Evolutionary conservation across 1,284 basidiomycete genomes (phyloP).

Genomic region (Vanrija pseudolonga): DNA sequence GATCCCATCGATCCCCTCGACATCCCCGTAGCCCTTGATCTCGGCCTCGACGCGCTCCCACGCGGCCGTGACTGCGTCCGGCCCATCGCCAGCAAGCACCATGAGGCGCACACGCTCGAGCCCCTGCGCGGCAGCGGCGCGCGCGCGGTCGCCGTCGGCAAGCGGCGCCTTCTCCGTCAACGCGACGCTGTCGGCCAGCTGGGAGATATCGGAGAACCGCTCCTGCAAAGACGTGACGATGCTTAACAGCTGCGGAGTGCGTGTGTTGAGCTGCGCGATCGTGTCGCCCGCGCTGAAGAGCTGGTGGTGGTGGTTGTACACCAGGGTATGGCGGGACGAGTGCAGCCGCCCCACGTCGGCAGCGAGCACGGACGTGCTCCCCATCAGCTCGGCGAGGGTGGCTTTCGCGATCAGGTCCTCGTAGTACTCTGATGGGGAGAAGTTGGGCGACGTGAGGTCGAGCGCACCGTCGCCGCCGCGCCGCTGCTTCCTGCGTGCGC

Average conservation of each 20-base stretch:
- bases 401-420: slow-evolving; percentile 38
- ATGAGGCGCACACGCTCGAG: slow-evolving; percentile 32
- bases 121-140: slow-evolving; percentile 3
- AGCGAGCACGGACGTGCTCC: slow-evolving; percentile 29
- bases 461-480: not conserved
- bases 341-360: slow-evolving; percentile 43
- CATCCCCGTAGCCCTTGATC: not conserved
- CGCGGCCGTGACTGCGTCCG: slow-evolving; percentile 2
- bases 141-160: not conserved
- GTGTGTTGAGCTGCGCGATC: slow-evolving; percentile 44
- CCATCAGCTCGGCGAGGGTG: slow-evolving; percentile 35
- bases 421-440: slow-evolving; percentile 41
- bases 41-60: slow-evolving; percentile 9
- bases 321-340: slow-evolving; percentile 42
- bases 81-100: slow-evolving; percentile 23
- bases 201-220: slow-evolving; percentile 45
- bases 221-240: slow-evolving; percentile 47
- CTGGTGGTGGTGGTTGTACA: slow-evolving; percentile 51
- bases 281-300: slow-evolving; percentile 48
- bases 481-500: not conserved
- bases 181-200: slow-evolving; percentile 41
- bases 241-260: slow-evolving; percentile 46
- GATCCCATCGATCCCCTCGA: slow-evolving; percentile 5
- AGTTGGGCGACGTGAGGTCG: slow-evolving; percentile 16
- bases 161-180: slow-evolving; percentile 12